Conservation (phyloP, 352 stramenopile genomes). For the Phytopythium helicoides region DNA sequence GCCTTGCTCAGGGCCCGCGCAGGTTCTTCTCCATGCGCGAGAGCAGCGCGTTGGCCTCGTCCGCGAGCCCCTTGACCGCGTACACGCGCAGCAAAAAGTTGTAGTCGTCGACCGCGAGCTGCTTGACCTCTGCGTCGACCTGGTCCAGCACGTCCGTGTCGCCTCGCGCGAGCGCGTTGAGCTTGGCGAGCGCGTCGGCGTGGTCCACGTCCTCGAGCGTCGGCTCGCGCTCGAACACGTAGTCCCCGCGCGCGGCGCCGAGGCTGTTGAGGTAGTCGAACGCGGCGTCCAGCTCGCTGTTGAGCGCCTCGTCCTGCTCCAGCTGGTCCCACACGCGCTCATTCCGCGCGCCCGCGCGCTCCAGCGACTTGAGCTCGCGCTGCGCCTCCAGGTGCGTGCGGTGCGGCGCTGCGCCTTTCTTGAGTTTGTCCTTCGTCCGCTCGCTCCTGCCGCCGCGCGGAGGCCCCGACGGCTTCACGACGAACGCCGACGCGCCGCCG, state of each 20-base stretch:
- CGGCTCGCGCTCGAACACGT: conserved; percentile 64
- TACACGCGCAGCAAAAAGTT: conserved; percentile 77
- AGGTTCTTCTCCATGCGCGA: conserved; percentile 74
- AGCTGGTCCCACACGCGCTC: conserved; percentile 48
- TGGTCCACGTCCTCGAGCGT: conserved; percentile 64
- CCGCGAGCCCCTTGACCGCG: conserved; percentile 54
- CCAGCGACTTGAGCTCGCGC: conserved; percentile 36
- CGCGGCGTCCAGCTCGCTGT: conserved; percentile 59
- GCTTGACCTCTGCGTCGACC: conserved; percentile 30
- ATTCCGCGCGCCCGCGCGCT: conserved; percentile 43
- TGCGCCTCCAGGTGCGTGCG: conserved; percentile 52
- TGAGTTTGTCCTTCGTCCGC: conserved; percentile 68
- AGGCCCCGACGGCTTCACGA: conserved; percentile 51
- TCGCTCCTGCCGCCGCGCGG: conserved; percentile 32
- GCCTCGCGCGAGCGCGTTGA: conserved; percentile 56
- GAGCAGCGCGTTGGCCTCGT: conserved; percentile 70
- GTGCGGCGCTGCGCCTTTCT: conserved; percentile 51
- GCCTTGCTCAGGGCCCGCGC: not conserved
- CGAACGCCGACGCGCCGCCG: conserved; percentile 66
- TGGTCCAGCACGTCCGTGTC: conserved; percentile 45
- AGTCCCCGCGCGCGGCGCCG: conserved; percentile 46
- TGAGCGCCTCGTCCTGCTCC: conserved; percentile 58
- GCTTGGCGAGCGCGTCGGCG: conserved; percentile 55
- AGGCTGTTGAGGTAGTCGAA: conserved; percentile 73
- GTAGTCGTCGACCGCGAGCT: conserved; percentile 64